phyloP scores from a whole-genome alignment of 495 filamentous ascomycete species.

The Penicillium taxi region DNA sequence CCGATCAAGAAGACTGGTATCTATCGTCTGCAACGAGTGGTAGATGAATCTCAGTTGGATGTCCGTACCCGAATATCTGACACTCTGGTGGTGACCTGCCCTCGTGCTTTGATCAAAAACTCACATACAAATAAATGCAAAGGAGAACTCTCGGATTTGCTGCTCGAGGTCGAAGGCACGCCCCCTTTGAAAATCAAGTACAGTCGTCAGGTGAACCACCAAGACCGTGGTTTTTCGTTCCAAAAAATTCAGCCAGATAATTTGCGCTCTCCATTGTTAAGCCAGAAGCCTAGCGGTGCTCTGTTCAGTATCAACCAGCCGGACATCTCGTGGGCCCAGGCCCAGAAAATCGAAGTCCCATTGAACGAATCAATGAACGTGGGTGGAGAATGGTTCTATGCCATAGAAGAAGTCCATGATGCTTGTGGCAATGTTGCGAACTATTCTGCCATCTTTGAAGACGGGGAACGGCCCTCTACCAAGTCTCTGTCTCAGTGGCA shows the following conservation, averaged over 20 bases:
- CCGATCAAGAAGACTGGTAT: conserved; percentile 73
- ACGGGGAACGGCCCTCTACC: conserved; percentile 53
- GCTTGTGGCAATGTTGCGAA: conserved; percentile 79
- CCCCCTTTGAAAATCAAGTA: conserved; percentile 91
- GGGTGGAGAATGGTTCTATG: conserved; percentile 77
- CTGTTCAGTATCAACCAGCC: conserved; percentile 46
- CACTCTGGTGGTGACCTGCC: conserved; percentile 76
- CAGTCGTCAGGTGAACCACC: conserved; percentile 69
- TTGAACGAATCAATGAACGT: conserved; percentile 79
- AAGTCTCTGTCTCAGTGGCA: conserved; percentile 56
- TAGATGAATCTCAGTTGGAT: conserved; percentile 89
- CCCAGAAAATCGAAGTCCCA: conserved; percentile 64
- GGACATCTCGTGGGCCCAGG: conserved; percentile 69
- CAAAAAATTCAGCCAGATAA: conserved; percentile 89
- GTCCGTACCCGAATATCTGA: conserved; percentile 67
- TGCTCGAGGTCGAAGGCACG: conserved; percentile 75
- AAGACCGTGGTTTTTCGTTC: conserved; percentile 67
- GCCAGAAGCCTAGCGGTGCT: conserved; percentile 44
- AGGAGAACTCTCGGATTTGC: conserved; percentile 78
- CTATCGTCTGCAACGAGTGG: conserved; percentile 73
- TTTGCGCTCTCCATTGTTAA: conserved; percentile 64
- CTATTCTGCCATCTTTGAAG: conserved; percentile 52
- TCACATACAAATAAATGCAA: conserved; percentile 60
- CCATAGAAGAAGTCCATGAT: conserved; percentile 85
- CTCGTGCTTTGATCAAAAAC: conserved; percentile 61